Base-by-base conservation (phyloP, 352 stramenopile genomes). In the Phytopythium litorale region DNA sequence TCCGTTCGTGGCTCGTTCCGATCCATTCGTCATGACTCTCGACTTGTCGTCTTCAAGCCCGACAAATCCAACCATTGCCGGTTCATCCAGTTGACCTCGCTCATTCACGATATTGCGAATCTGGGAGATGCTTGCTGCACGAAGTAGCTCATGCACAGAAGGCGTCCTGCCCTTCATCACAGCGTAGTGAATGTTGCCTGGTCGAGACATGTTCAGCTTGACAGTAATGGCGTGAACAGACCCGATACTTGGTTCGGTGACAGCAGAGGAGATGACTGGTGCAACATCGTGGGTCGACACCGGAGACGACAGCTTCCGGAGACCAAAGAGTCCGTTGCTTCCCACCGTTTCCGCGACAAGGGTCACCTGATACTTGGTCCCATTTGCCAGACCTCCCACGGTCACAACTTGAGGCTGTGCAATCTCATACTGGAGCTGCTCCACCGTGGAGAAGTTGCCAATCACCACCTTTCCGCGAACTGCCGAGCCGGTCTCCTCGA, bases 171-270 rank as follows among this genome's bases (percentile, higher is more conserved):
- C 55, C 23, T 51, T 60, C 6, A 65, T 65, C 23, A 72, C 43
- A 19, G 74, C 40, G n/a, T 89, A 92, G 54, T 92, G 82, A 11
- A 91, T 62, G 32, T 81, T 82, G 4, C 70, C 84, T 13, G 66
- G 38, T 5, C 60, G 67, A 42, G 78, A 63, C 30, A 92, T 52
- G 33, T 84, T 73, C 1, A 85, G 66, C 0, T 49, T 63, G 8
- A 89, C 58, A 21, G 72, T 68, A 3, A 92, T 66, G 0, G 73
- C 68, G 23, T 74, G 56, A 8, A 89, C 82, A 18, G 70, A 84
- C 61, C 66, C 72, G 40, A 91, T 85, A 19, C 65, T 77, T 0
- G 86, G 63, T 9, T 65, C 56, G 0, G 63, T 66, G 8, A 45
- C 55, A 7, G 81, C 73, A 15, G 65, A 49, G 18, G 70, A 9